Base-by-base conservation (phyloP, 2,329 filamentous ascomycete species). In the Penicillium sp. region DNA sequence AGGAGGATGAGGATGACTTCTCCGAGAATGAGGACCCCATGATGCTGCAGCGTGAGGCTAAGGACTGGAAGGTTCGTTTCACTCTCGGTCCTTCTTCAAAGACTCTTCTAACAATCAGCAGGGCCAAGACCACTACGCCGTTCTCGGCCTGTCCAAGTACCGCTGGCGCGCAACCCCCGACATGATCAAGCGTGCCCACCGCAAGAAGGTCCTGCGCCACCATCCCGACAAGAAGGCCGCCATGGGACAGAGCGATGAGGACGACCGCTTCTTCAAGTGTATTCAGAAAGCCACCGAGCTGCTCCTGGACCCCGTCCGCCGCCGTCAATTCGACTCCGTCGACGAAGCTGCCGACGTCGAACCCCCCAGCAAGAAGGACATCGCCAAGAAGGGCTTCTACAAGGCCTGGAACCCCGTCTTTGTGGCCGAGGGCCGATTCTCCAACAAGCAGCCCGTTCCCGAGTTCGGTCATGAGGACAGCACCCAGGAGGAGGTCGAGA, bases 201-300 rank as follows among this genome's bases (percentile, higher is more conserved):
- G 93, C 78, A 96, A 95, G 84, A 98, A 98, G 87, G 93, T 98
- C 59, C 87, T 98, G 60, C 92, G 90, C 77, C 93, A 98, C 74
- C 93, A 98, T 75, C 93, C 93, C 55, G 93, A 98, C 74, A 98
- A 98, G 86, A 95, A 95, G 78, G 93, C 95, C 13, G 93, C 93
- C 25, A 82, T 86, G 42, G 93, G 93, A 54, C 81, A 83, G 64
- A 81, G 83, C 61, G 91, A 97, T 66, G 92, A 76, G 64, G 74
- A 96, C 74, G 93, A 98, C 73, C 89, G 88, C 72, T 98, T 98
- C 81, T 98, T 98, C 87, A 98, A 98, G 82, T 98, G 95, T 75
- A 98, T 98, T 72, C 95, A 98, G 72, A 96, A 96, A 75, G 93
- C 93, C 50, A 92, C 87, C 64, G 93, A 98, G 66, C 81, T 97